phyloP scores from a whole-genome alignment of 768 basidiomycete genomes.

The Amanita exitialis region DNA sequence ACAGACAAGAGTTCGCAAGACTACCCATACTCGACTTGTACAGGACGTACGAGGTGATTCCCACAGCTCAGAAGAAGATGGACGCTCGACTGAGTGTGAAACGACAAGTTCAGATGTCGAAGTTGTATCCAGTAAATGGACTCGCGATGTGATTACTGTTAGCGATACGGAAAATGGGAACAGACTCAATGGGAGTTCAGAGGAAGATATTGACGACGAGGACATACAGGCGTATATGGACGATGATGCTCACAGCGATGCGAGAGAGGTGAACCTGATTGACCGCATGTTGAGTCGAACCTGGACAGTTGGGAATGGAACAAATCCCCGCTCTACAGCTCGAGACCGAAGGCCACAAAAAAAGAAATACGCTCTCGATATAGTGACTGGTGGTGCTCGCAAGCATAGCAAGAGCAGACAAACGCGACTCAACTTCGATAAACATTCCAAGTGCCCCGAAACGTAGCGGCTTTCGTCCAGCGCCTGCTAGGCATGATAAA shows the following conservation, averaged over 20 bases:
- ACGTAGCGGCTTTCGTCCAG: slow-evolving; percentile 1
- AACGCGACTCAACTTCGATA: neutral
- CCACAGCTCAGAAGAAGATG: slow-evolving; percentile 42
- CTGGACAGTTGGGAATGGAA: slow-evolving; percentile 17
- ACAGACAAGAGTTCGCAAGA: slow-evolving; percentile 32
- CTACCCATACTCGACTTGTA: slow-evolving; percentile 18
- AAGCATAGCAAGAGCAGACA: slow-evolving; percentile 3
- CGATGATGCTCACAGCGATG: slow-evolving; percentile 12
- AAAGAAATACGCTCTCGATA: neutral
- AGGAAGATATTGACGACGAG: slow-evolving; percentile 19
- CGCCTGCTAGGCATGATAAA: neutral
- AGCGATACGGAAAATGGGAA: slow-evolving; percentile 10
- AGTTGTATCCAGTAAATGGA: neutral
- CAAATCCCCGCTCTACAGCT: neutral
- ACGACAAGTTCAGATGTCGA: slow-evolving; percentile 7
- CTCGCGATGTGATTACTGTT: slow-evolving; percentile 12
- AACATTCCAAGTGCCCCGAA: neutral
- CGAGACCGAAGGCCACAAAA: neutral
- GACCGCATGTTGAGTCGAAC: slow-evolving; percentile 59
- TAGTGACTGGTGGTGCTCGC: neutral
- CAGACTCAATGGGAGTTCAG: slow-evolving; percentile 12
- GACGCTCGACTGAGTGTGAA: neutral
- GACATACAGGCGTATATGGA: slow-evolving; percentile 24
- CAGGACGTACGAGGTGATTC: slow-evolving; percentile 49
- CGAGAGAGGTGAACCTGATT: slow-evolving; percentile 42